phyloP scores from a whole-genome alignment of 2,329 filamentous ascomycete species.

The Macroventuria anomochaeta region DNA sequence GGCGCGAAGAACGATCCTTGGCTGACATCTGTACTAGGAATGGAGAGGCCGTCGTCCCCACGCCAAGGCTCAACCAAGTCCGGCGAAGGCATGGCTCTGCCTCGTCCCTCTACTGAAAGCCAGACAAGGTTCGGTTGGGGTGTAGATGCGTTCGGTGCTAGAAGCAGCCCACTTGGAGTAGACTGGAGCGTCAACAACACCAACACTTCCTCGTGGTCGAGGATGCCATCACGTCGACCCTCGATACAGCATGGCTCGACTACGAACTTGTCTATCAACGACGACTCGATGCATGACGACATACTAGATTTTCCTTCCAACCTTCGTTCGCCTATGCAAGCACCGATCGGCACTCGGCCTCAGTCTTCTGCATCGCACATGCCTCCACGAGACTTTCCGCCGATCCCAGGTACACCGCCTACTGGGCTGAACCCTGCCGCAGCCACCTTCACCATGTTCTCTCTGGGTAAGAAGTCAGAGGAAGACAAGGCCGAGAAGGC shows the following conservation, averaged over 20 bases:
- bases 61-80: conserved; percentile 74
- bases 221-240: conserved; percentile 78
- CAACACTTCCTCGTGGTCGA: conserved; percentile 66
- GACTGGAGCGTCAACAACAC: conserved; percentile 48
- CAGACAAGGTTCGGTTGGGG: conserved; percentile 50
- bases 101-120: conserved; percentile 49
- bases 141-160: conserved; percentile 47
- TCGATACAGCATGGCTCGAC: conserved; percentile 80
- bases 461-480: conserved; percentile 39
- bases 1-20: conserved; percentile 60
- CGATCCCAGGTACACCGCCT: conserved; percentile 53
- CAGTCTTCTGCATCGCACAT: conserved; percentile 60
- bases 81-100: conserved; percentile 41
- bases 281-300: conserved; percentile 58
- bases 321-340: conserved; percentile 61
- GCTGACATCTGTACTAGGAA: conserved; percentile 52
- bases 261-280: conserved; percentile 61
- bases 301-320: conserved; percentile 57
- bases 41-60: conserved; percentile 57
- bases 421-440: conserved; percentile 81
- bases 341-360: conserved; percentile 81
- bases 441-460: conserved; percentile 73
- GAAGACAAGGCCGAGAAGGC: conserved; percentile 45
- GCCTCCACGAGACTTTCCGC: conserved; percentile 20
- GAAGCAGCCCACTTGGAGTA: conserved; percentile 53